Evolutionary conservation across 345 rosid species (phyloP).

Genomic region (Rhodamnia rubescens): DNA sequence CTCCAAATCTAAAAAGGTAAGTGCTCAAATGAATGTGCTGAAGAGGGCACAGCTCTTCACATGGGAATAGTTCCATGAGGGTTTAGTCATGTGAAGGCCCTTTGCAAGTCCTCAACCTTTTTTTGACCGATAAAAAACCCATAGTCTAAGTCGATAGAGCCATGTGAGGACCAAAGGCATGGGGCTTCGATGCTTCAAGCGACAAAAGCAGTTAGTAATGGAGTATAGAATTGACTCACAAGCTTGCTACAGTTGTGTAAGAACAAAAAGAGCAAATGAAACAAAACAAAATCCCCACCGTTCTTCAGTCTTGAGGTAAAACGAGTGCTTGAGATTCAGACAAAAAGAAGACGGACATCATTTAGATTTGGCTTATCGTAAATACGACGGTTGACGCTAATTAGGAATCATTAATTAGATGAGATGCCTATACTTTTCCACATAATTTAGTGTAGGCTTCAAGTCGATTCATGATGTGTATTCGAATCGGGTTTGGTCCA

Average conservation of each 20-base stretch:
- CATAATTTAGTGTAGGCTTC: neutral
- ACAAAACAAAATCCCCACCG: neutral
- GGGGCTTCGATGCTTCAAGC: neutral
- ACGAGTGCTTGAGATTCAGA: neutral
- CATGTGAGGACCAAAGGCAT: neutral
- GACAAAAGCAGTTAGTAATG: neutral
- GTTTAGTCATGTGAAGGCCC: neutral
- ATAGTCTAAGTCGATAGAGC: neutral
- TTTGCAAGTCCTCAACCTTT: neutral
- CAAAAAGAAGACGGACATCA: neutral
- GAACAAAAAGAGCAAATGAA: neutral
- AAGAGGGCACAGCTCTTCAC: neutral
- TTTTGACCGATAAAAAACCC: no score
- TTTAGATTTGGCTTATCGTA: neutral
- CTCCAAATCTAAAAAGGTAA: neutral
- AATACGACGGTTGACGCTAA: neutral
- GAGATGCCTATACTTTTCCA: neutral
- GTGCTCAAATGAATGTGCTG: neutral
- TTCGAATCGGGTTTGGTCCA: neutral
- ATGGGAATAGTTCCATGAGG: neutral
- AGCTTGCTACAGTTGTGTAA: neutral
- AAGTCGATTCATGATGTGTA: neutral
- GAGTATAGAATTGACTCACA: neutral
- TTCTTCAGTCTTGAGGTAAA: neutral
- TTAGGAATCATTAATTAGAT: neutral